These are phyloP conservation scores for Blastobotrys parvus DNA, from an alignment of 805 yeast species.

Conservation along the genomic window DNA sequence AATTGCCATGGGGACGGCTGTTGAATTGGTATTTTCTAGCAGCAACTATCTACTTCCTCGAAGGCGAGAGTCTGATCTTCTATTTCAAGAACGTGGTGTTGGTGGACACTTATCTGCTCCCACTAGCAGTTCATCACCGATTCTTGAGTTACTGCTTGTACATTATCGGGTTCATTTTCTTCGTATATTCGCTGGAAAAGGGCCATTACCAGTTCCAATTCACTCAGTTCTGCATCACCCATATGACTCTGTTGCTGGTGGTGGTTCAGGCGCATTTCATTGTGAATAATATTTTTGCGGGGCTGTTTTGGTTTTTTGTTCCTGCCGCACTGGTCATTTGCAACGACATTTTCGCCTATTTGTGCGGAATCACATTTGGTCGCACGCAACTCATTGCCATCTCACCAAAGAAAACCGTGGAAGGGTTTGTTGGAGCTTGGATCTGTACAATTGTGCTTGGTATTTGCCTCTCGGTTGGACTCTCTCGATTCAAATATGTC, in stretches of 20 bases:
- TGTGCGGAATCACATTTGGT: conserved; percentile 96
- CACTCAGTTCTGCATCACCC: conserved; percentile 87
- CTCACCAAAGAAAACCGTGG: conserved; percentile 95
- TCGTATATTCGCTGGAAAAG: conserved; percentile 80
- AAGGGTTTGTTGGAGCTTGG: conserved; percentile 98
- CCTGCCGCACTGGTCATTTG: conserved; percentile 89
- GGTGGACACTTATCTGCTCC: conserved; percentile 43
- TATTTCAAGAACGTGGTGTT: conserved; percentile 51
- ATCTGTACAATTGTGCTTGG: conserved; percentile 77
- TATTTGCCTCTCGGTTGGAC: conserved; percentile 51
- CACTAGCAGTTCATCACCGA: conserved; percentile 69
- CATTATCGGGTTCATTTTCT: conserved; percentile 79
- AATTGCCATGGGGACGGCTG: conserved; percentile 72
- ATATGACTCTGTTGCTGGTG: conserved; percentile 83
- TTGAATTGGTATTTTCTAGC: conserved; percentile 88
- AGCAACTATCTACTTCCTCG: conserved; percentile 82
- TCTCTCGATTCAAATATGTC: conserved; percentile 62
- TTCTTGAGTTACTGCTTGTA: conserved; percentile 78
- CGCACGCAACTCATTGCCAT: conserved; percentile 84
- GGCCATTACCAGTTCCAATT: conserved; percentile 89
- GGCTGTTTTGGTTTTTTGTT: conserved; percentile 87
- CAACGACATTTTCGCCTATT: conserved; percentile 92
- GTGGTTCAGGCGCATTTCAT: conserved; percentile 93
- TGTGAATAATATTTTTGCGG: conserved; percentile 79
- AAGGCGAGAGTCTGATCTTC: conserved; percentile 71